Base-by-base conservation (phyloP, 805 yeast species). In the Myxozyma geophila region DNA sequence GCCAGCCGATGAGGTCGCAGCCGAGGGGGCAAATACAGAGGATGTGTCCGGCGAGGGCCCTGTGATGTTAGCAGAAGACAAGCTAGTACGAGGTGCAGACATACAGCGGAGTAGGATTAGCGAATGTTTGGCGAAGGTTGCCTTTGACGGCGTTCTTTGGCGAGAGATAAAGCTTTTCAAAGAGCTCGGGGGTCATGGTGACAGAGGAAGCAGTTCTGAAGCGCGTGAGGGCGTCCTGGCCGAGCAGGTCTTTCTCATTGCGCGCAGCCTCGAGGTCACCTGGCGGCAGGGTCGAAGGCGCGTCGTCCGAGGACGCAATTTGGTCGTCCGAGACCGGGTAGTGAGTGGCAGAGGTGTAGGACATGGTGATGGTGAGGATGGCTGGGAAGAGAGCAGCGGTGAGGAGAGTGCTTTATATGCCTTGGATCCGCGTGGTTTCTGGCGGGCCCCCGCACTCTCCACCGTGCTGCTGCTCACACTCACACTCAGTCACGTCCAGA, bases 131-230 rank as follows among this genome's bases (percentile, higher is more conserved):
- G 7, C 70, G 58, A 35, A 64, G 63, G 37, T 60, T 49, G 37
- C 67, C 67, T 57, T 61, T 57, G 54, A 60, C 67, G 8, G 51
- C 44, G 13, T 19, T 23, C 53, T 68, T 57, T 19, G 70, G 70
- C 17, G 70, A 57, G 46, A 67, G 59, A 37, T 68, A 68, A 12
- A 67, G 63, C 53, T 60, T 59, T 56, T 68, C 70, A 43, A 68
- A 68, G 28, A 68, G 48, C 58, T 68, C 70, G 1, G 70, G 70
- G 6, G 70, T 51, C 55, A 67, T 67, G n/a, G 56, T 47, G 59
- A 67, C 58, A 15, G 70, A 58, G 47, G 54, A 48, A 7, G 64
- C 70, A 23, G 70, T 59, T 59, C 70, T 67, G 52, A 67, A 52
- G 41, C 70, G 61, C 10, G 58, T 75, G 72, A 17, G 58, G 13